phyloP scores from a whole-genome alignment of 352 stramenopile species.

The Pythium volutum region DNA sequence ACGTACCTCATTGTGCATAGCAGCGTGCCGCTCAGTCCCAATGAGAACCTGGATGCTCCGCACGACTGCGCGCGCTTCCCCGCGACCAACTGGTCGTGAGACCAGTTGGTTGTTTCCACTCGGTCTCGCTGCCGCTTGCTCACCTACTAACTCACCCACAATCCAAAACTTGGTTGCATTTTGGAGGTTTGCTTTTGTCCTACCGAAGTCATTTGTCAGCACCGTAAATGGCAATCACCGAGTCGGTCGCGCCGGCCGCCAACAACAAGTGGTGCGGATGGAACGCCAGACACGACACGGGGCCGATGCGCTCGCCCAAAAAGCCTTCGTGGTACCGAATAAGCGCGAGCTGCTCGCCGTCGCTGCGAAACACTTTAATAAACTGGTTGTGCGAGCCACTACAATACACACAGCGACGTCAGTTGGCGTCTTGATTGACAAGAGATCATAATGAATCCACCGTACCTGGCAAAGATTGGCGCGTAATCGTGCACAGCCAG shows the following conservation, averaged over 20 bases:
- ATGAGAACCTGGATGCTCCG: slow-evolving; percentile 45
- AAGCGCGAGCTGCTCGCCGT: slow-evolving; percentile 81
- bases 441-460: not conserved
- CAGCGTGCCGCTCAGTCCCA: slow-evolving; percentile 88
- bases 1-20: slow-evolving; percentile 91
- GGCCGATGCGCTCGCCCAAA: slow-evolving; percentile 94
- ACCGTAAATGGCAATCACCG: slow-evolving; percentile 93
- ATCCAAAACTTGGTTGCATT: no score
- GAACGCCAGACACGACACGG: slow-evolving; percentile 96
- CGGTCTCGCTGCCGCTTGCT: not conserved
- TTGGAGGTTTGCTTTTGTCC: no score
- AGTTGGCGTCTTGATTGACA: no score
- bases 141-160: not conserved
- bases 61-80: slow-evolving; percentile 70
- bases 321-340: slow-evolving; percentile 97
- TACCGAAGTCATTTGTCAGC: slow-evolving; percentile 58
- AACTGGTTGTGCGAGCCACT: slow-evolving; percentile 98
- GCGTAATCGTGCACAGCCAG: slow-evolving; percentile 94
- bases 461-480: slow-evolving; percentile 92
- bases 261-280: slow-evolving; percentile 95
- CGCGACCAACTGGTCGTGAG: slow-evolving; percentile 29
- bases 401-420: not conserved
- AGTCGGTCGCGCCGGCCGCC: slow-evolving; percentile 94
- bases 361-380: slow-evolving; percentile 96
- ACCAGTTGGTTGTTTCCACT: no score